Evolutionary conservation across 2,329 filamentous ascomycete species (phyloP).

Genomic region (Alternaria triticimaculans): DNA sequence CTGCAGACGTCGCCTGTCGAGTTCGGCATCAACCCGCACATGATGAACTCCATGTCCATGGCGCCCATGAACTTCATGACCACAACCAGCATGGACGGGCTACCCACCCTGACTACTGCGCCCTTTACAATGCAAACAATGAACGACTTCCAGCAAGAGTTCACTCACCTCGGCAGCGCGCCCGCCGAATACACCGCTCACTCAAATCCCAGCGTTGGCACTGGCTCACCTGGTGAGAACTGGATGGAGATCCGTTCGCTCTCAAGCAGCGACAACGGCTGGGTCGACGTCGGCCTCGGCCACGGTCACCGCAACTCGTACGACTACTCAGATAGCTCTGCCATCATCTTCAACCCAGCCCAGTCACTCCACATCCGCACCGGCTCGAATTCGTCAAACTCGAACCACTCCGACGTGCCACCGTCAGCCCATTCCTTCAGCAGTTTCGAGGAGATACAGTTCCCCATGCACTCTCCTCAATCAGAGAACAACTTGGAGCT

Average conservation of each 20-base stretch:
- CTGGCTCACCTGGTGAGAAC: conserved; percentile 76
- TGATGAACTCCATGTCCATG: conserved; percentile 18
- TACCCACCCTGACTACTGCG: conserved; percentile 51
- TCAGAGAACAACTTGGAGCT: conserved; percentile 64
- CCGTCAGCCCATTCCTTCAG: conserved; percentile 71
- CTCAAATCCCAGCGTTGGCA: conserved; percentile 49
- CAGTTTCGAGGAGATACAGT: conserved; percentile 77
- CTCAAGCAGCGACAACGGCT: conserved; percentile 85
- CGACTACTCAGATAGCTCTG: conserved; percentile 64
- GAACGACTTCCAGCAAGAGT: conserved; percentile 75
- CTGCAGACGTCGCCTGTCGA: conserved; percentile 57
- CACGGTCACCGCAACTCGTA: conserved; percentile 65
- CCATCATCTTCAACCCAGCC: conserved; percentile 87
- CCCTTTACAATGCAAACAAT: conserved; percentile 42
- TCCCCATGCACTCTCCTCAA: conserved; percentile 81
- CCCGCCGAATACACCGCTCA: conserved; percentile 53
- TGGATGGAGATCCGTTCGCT: conserved; percentile 88
- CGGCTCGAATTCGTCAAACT: conserved; percentile 86
- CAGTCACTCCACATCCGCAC: conserved; percentile 88
- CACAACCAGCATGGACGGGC: conserved; percentile 51
- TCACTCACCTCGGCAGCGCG: conserved; percentile 62
- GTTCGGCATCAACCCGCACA: conserved; percentile 52
- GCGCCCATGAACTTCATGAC: conserved; percentile 40
- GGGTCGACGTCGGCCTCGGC: conserved; percentile 73
- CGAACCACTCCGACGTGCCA: conserved; percentile 69